Base-by-base conservation (phyloP, 2,329 filamentous ascomycete genomes). In the Beauveria sp. region DNA sequence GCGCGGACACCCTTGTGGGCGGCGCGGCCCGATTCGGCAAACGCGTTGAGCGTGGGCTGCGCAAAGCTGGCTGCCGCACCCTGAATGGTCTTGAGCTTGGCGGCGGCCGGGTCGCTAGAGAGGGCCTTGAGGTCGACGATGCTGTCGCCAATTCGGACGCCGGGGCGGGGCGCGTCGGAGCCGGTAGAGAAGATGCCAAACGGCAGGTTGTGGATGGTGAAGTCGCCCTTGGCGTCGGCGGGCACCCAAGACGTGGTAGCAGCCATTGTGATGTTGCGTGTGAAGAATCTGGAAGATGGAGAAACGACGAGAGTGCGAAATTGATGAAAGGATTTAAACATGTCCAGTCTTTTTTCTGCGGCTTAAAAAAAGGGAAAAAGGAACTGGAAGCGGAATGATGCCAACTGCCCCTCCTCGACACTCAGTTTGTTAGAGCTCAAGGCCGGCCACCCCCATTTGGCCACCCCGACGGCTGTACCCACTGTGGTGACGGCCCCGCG, bases 171-270 rank as follows among this genome's bases (percentile, higher is more conserved):
- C 76, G 76, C 18, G 77, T 81, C 78, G 2, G 76, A 71, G 10
- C 77, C 65, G 1, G 84, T 86, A 46, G 83, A 86, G 69, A 91
- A 88, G 73, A 91, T 84, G 63, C 88, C 88, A 68, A 91, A 91
- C 1, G 88, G 88, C 62, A 91, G 85, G 70, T 91, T 91, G 64
- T 84, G 81, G 58, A 91, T 76, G 12, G 87, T 89, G 74, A 91
- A 91, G 66, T 73, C 62, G 56, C 62, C 62, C 50, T 47, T 48
- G 53, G 52, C 60, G 47, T 63, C 63, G 40, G 61, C 60, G 16
- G 62, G 55, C n/a, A 64, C 56, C 62, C 62, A 64, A 3, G 65
- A 46, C 26, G 52, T 60, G 20, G 53, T 50, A 46, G 43, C 37
- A 47, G 53, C 47, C 59, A 61, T 61, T 61, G 53, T 57, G 59